phyloP scores from a whole-genome alignment of 192 early-diverging fungal genomes.

The Borealophlyctis nickersoniae region DNA sequence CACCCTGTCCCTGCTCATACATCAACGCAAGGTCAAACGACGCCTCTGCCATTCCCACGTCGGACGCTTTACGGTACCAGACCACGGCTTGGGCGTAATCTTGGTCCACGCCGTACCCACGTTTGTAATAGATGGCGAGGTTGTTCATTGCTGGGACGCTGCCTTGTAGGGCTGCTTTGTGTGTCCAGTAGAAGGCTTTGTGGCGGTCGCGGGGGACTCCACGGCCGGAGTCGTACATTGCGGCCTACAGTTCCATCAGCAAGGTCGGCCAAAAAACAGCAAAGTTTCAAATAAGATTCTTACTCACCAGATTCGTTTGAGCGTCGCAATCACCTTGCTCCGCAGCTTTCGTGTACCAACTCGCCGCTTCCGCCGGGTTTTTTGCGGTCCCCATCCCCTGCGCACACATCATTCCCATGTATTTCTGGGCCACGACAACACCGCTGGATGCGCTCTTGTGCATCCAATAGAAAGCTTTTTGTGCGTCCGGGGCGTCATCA shows the following conservation, averaged over 20 bases:
- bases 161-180: background rate
- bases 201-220: background rate
- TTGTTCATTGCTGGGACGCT: background rate
- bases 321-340: slow-evolving; percentile 26
- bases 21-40: background rate
- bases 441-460: background rate
- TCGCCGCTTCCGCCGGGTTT: background rate
- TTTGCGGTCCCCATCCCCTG: background rate
- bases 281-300: background rate
- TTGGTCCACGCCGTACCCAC: background rate
- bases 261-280: background rate
- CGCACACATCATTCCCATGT: background rate
- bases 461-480: slow-evolving; percentile 41
- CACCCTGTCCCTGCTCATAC: slow-evolving; percentile 16
- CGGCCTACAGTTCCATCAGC: background rate
- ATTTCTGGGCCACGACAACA: background rate
- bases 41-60: background rate
- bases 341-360: slow-evolving; percentile 55
- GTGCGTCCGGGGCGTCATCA: background rate
- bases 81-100: background rate
- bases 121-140: background rate
- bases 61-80: background rate
- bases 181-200: background rate
- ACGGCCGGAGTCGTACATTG: background rate
- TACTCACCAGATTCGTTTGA: slow-evolving; percentile 11